Evolutionary conservation across 805 yeast species (phyloP).

Genomic region (Barnettozyma botsteinii): DNA sequence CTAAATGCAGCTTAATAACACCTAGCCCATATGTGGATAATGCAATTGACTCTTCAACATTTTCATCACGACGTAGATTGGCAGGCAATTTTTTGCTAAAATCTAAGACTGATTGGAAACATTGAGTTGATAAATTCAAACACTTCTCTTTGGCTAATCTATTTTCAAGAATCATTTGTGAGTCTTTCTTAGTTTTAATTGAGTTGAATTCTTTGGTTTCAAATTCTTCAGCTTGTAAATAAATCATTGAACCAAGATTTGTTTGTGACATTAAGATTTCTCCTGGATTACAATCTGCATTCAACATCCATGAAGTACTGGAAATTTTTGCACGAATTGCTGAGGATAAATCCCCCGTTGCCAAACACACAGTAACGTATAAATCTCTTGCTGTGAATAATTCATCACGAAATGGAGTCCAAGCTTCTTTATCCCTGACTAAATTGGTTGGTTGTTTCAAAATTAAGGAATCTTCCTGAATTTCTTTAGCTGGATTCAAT

Average conservation of each 20-base stretch:
- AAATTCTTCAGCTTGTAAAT: constrained; percentile 58
- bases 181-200: constrained; percentile 24
- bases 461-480: constrained; percentile 6
- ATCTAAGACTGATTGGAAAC: constrained; percentile 39
- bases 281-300: constrained; percentile 61
- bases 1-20: constrained; percentile 60
- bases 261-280: constrained; percentile 61
- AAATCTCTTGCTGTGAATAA: constrained; percentile 73
- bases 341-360: constrained; percentile 58
- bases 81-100: constrained; percentile 37
- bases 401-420: constrained; percentile 75
- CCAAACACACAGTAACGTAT: constrained; percentile 62
- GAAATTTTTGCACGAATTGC: constrained; percentile 58
- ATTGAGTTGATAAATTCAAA: constrained; percentile 30
- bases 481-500: neutral
- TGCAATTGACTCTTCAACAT: constrained; percentile 63
- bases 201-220: constrained; percentile 42
- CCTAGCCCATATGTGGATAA: constrained; percentile 84
- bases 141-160: constrained; percentile 26
- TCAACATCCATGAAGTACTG: constrained; percentile 67
- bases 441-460: neutral
- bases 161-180: constrained; percentile 20
- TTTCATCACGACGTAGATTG: constrained; percentile 30
- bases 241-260: constrained; percentile 63
- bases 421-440: constrained; percentile 41